phyloP scores from a whole-genome alignment of 2,329 filamentous ascomycete species.

The Cadophora sp. region DNA sequence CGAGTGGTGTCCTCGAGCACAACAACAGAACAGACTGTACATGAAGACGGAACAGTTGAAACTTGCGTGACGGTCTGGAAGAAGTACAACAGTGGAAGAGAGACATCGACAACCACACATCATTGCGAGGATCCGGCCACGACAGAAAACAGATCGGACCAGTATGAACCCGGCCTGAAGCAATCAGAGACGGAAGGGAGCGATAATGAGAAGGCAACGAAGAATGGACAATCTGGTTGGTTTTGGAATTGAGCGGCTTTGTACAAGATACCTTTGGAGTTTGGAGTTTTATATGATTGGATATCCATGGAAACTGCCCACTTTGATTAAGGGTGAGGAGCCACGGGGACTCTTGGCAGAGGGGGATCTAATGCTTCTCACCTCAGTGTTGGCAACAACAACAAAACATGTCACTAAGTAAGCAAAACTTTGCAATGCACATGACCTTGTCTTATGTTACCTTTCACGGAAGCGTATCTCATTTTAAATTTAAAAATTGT shows the following conservation, averaged over 20 bases:
- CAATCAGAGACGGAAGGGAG: background rate
- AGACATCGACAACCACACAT: conserved; percentile 34
- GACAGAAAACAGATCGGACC: background rate
- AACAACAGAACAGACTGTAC: conserved; percentile 31
- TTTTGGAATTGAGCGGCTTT: conserved; percentile 39
- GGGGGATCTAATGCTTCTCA: background rate
- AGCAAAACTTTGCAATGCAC: background rate
- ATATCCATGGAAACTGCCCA: background rate
- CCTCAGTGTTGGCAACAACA: background rate
- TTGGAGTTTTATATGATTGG: background rate
- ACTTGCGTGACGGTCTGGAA: conserved; percentile 39
- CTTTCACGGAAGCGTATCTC: background rate
- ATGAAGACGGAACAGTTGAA: conserved; percentile 39
- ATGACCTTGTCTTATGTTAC: background rate
- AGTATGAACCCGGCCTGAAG: background rate
- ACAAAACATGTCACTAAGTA: background rate
- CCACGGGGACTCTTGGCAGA: background rate
- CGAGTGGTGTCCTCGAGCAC: conserved; percentile 38
- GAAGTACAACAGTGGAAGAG: conserved; percentile 38
- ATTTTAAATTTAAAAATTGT: too few relatives aligned
- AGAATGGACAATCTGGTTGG: conserved; percentile 34
- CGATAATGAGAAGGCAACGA: conserved; percentile 16
- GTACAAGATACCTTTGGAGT: background rate
- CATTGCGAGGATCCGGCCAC: conserved; percentile 30
- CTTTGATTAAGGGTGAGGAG: background rate